Evolutionary conservation across 2,329 filamentous ascomycete species (phyloP).

Genomic region (Aureobasidium pullulans): DNA sequence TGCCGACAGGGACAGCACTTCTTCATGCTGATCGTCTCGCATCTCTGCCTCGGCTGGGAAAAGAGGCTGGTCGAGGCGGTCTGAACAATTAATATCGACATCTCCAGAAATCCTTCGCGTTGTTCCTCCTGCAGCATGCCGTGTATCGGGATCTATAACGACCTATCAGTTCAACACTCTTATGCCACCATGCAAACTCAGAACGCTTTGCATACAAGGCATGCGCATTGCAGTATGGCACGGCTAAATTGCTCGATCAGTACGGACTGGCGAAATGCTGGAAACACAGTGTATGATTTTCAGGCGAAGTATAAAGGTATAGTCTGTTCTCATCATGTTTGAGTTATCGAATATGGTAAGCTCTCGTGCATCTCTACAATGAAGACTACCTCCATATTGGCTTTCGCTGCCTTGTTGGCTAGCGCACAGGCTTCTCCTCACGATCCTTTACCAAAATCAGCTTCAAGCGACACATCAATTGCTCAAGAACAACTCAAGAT

Average conservation of each 20-base stretch:
- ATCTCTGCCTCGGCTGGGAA: neutral
- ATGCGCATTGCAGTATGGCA: neutral
- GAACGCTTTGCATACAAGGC: neutral
- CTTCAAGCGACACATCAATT: neutral
- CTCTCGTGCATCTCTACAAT: neutral
- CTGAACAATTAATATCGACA: neutral
- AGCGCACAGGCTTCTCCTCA: neutral
- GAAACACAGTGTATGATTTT: neutral
- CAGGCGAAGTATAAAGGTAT: neutral
- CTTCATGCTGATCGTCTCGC: neutral
- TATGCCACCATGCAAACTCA: neutral
- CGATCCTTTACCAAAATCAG: neutral
- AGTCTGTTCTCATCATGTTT: neutral
- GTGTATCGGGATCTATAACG: neutral
- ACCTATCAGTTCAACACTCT: neutral
- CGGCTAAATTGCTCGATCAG: neutral
- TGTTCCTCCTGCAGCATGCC: neutral
- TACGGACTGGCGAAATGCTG: neutral
- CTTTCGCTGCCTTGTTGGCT: neutral
- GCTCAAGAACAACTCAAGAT: conserved; percentile 3
- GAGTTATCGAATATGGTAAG: neutral
- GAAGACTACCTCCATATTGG: neutral
- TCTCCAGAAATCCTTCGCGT: neutral
- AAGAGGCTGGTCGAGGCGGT: neutral
- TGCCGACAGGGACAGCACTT: neutral